Evolutionary conservation across 78 protist species (phyloP), one percentile per base, ranked within the genome.

Genomic region (Dictyostelium citrinum): DNA sequence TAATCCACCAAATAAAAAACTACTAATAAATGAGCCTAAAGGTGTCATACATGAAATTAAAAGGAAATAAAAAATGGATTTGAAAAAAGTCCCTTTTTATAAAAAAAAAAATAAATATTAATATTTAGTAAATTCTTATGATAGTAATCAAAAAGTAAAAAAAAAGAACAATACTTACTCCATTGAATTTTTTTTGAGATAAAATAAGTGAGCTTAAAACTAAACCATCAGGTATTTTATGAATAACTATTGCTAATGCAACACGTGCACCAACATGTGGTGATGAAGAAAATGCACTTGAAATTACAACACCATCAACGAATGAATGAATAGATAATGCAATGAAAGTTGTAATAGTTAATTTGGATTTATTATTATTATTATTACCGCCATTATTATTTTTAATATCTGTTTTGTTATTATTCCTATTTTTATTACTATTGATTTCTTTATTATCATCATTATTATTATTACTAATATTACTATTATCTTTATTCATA

Each of bases 241-340:
- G 93, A 10, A 88, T 31, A 17, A 88, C 93, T 11, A 88, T 88
- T 37, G 93, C 93, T 0, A 88, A 24, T 24, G 93, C 93, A 46
- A 88, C 93, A 41, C 93, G 37, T 39, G 93, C 93, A 22, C 93
- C 93, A 46, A 88, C 77, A 22, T 58, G 64, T 9, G 74, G 41
- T 60, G 74, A 61, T 78, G 93, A 81, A 31, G 80, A 58, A 88
- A 78, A 88, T 27, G 93, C 93, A 35, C 85, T 72, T 27, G 93
- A 88, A 29, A 88, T 88, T 8, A 88, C 93, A 35, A 78, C 72
- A 11, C 93, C 93, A 88, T 88, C 93, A 16, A 88, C 93, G 43
- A 88, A 79, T 67, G 93, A 88, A 68, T 88, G 93, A 60, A 78
- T 79, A 6, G 86, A n/a, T 43, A 88, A 35, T 67, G 93, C 93